These are phyloP conservation scores for Candida pseudofarinosa DNA, from an alignment of 805 yeast genomes.

Conservation along the genomic window DNA sequence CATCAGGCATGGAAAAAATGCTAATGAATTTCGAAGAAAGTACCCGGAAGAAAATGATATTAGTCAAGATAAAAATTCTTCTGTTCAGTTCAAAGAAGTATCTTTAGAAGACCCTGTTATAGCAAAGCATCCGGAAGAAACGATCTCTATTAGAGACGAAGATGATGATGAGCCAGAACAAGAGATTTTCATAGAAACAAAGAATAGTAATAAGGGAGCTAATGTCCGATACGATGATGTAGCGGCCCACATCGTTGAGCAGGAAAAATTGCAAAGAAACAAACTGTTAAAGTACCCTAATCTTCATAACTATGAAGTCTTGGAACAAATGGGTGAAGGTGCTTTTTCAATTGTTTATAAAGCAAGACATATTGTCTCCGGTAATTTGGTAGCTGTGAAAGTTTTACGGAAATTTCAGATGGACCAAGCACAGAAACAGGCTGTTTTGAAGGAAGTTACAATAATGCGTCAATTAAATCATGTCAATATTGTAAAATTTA, in stretches of 20 bases:
- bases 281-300: constrained; percentile 28
- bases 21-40: constrained; percentile 30
- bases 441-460: constrained; percentile 76
- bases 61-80: background rate
- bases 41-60: constrained; percentile 1
- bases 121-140: background rate
- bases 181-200: background rate
- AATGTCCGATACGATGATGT: constrained; percentile 8
- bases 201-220: background rate
- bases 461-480: constrained; percentile 66
- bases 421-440: constrained; percentile 56
- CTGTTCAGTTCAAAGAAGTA: background rate
- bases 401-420: constrained; percentile 66
- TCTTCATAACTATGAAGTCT: constrained; percentile 40
- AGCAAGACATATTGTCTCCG: constrained; percentile 42
- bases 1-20: constrained; percentile 62
- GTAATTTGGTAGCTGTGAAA: constrained; percentile 48
- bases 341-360: constrained; percentile 75
- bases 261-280: constrained; percentile 23
- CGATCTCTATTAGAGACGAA: background rate
- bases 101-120: background rate
- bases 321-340: constrained; percentile 69
- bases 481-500: constrained; percentile 60
- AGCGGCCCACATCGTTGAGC: constrained; percentile 34
- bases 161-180: background rate